Evolutionary conservation across 169 alveolate genomes (phyloP).

Genomic region (Cryptosporidium felis): DNA sequence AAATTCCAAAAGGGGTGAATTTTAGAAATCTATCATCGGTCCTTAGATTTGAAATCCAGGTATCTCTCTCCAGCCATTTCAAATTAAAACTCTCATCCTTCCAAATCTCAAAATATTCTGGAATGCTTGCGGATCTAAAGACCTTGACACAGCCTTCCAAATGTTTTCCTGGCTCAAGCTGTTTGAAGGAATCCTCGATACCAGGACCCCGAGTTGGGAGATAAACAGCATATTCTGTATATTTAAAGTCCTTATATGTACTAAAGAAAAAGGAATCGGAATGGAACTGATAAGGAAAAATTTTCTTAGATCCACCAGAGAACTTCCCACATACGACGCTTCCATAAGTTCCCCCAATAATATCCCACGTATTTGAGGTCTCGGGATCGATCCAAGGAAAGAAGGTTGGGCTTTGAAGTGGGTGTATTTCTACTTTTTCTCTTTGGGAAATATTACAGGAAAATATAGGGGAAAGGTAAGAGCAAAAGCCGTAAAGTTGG

Average conservation of each 20-base stretch:
- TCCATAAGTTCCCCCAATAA: slow-evolving; percentile 37
- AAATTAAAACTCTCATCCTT: slow-evolving; percentile 13
- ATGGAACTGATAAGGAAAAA: not conserved
- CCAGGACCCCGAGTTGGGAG: not conserved
- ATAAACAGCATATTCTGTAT: not conserved
- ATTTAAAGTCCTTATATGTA: not conserved
- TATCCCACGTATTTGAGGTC: not conserved
- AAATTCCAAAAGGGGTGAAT: slow-evolving; percentile 23
- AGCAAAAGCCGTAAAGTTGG: slow-evolving; percentile 30
- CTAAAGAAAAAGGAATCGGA: not conserved
- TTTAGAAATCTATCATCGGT: not conserved
- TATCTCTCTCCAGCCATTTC: slow-evolving; percentile 49
- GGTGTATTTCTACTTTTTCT: too few relatives aligned
- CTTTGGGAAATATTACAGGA: slow-evolving; percentile 54
- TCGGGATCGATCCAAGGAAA: slow-evolving; percentile 46
- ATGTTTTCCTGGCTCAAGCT: not conserved
- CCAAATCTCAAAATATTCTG: slow-evolving; percentile 26
- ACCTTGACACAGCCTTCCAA: slow-evolving; percentile 5
- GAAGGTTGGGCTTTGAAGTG: too few relatives aligned
- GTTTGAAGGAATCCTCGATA: not conserved
- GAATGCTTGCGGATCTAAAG: not conserved
- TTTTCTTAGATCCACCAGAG: not conserved
- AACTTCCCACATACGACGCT: slow-evolving; percentile 44
- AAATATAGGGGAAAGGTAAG: slow-evolving; percentile 34
- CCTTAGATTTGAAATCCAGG: not conserved